Evolutionary conservation across 257 asterid genomes (phyloP).

Genomic region (Gentiana dahurica): DNA sequence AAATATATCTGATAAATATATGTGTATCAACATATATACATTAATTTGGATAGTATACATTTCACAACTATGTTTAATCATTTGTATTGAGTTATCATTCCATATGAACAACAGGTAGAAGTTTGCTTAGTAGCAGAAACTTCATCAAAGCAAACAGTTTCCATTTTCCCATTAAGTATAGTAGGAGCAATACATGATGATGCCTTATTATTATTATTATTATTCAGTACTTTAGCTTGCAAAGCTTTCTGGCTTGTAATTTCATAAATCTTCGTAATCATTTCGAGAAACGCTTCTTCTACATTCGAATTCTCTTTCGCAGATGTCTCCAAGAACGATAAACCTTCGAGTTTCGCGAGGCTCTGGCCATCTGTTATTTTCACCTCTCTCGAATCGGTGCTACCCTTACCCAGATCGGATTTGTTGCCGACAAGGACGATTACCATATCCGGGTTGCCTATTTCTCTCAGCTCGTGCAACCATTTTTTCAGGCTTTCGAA

Average conservation of each 20-base stretch:
- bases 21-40: no score
- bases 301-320: constrained; percentile 78
- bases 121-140: constrained; percentile 66
- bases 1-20: no score
- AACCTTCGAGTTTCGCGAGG: constrained; percentile 53
- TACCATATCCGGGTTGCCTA: constrained; percentile 63
- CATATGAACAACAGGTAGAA: constrained; percentile 42
- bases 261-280: constrained; percentile 59
- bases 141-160: constrained; percentile 49
- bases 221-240: constrained; percentile 25
- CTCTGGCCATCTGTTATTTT: constrained; percentile 56
- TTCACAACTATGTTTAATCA: no score
- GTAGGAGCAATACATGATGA: constrained; percentile 5
- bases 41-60: no score
- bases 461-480: constrained; percentile 59
- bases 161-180: constrained; percentile 36
- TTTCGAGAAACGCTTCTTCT: constrained; percentile 66
- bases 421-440: constrained; percentile 77
- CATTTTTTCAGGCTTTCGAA: constrained; percentile 63
- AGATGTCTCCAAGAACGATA: constrained; percentile 73
- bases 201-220: constrained; percentile 10
- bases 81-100: no score
- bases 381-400: constrained; percentile 39
- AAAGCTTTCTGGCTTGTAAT: constrained; percentile 42
- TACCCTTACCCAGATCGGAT: constrained; percentile 29